A percentile compares a stretch with the other conserved stretches of the same genome.
phyloP scores from a whole-genome alignment of 148 eudicot genomes.

The Cornus florida region DNA sequence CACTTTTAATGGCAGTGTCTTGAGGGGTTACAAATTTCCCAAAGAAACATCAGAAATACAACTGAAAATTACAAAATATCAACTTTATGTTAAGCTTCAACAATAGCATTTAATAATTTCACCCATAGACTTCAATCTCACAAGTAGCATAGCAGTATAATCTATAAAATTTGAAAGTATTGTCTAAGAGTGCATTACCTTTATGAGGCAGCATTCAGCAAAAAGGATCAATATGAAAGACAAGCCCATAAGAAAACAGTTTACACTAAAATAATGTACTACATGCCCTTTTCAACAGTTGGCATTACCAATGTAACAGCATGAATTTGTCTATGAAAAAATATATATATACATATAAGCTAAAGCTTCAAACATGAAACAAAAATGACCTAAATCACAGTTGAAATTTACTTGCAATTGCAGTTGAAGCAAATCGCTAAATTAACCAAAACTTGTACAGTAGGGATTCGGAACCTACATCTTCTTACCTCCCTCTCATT shows the following conservation, averaged over 20 bases:
- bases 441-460: not conserved
- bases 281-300: not conserved
- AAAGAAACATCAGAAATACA: too few species aligned
- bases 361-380: not conserved
- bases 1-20: too few species aligned
- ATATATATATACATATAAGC: not conserved
- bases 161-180: too few species aligned
- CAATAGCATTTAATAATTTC: too few species aligned
- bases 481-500: slow-evolving; percentile 96
- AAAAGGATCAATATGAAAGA: not conserved
- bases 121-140: too few species aligned
- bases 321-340: not conserved
- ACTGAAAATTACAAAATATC: too few species aligned
- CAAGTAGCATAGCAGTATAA: too few species aligned
- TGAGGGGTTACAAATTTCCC: too few species aligned
- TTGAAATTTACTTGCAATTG: not conserved
- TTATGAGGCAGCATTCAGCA: not conserved
- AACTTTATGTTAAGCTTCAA: too few species aligned
- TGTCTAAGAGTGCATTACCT: not conserved
- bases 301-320: not conserved
- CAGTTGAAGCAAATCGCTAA: not conserved
- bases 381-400: not conserved
- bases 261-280: not conserved
- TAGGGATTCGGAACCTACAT: slow-evolving; percentile 67
- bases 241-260: not conserved